Evolutionary conservation across 345 rosid species (phyloP).

Genomic region (Microcos paniculata): DNA sequence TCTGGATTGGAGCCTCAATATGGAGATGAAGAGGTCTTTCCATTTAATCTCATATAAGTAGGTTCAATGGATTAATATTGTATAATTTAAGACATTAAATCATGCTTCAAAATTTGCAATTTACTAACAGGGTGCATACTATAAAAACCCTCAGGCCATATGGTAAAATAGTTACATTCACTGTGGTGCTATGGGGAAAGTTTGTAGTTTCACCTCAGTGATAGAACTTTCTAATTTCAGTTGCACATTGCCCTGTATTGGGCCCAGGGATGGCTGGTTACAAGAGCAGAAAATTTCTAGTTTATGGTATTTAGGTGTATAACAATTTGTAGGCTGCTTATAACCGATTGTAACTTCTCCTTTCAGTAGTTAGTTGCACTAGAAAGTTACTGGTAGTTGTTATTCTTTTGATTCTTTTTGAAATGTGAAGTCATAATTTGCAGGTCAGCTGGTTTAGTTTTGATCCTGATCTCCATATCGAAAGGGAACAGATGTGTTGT

Average conservation of each 20-base stretch:
- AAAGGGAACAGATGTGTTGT: slow-evolving; percentile 97
- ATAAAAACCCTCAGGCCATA: not conserved
- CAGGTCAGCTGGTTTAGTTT: slow-evolving; percentile 98
- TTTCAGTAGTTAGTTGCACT: not conserved
- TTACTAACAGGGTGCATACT: not conserved
- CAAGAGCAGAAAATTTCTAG: not conserved
- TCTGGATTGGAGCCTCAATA: slow-evolving; percentile 84
- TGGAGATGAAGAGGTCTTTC: slow-evolving; percentile 90
- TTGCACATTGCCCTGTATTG: not conserved
- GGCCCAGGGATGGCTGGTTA: not conserved
- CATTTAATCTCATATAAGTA: slow-evolving; percentile 37
- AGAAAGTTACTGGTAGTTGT: not conserved
- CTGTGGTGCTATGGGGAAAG: not conserved
- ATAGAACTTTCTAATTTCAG: not conserved
- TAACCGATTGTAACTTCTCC: not conserved
- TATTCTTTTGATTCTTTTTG: slow-evolving; percentile 20
- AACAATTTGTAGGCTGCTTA: not conserved
- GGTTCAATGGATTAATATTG: slow-evolving; percentile 29
- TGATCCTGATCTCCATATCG: slow-evolving; percentile 79
- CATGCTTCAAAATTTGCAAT: slow-evolving; percentile 13
- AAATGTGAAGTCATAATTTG: slow-evolving; percentile 19
- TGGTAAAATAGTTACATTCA: not conserved
- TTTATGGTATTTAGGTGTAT: not conserved
- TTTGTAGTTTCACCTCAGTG: not conserved
- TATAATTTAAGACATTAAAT: slow-evolving; percentile 20